These are phyloP conservation scores for Aspergillus persii DNA, from an alignment of 2,329 filamentous ascomycete species.

Conservation along the genomic window DNA sequence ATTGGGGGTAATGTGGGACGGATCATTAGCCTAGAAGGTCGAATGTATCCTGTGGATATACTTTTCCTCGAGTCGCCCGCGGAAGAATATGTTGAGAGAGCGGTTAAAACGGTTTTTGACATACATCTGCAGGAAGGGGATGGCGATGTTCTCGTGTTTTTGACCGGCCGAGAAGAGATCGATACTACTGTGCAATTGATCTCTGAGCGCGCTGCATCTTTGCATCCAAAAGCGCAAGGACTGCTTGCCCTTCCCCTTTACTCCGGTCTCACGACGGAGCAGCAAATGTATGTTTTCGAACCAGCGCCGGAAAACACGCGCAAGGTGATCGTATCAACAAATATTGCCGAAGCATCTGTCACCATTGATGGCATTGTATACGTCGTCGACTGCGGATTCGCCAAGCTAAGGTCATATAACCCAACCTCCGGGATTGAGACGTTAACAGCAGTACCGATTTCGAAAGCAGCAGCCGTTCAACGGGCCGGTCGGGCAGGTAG, in stretches of 20 bases:
- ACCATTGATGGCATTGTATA: constrained; percentile 91
- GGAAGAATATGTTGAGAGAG: constrained; percentile 82
- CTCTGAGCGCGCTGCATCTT: constrained; percentile 65
- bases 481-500: constrained; percentile 86
- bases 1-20: constrained; percentile 50
- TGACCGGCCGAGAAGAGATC: constrained; percentile 92
- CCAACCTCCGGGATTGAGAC: constrained; percentile 83
- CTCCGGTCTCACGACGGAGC: constrained; percentile 81
- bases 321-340: constrained; percentile 91
- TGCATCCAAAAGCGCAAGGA: constrained; percentile 58
- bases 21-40: constrained; percentile 83
- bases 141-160: constrained; percentile 86
- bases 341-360: constrained; percentile 94
- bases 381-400: constrained; percentile 86
- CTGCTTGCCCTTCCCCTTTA: constrained; percentile 78
- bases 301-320: constrained; percentile 75
- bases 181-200: constrained; percentile 77
- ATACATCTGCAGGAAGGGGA: constrained; percentile 78
- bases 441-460: constrained; percentile 75
- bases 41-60: constrained; percentile 84
- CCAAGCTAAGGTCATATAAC: constrained; percentile 84
- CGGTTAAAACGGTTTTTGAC: constrained; percentile 78
- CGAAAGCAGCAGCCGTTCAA: constrained; percentile 90
- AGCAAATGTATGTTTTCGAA: constrained; percentile 95
- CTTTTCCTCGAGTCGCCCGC: constrained; percentile 75